Evolutionary conservation across 2,329 filamentous ascomycete genomes (phyloP).

Genomic region (Talaromyces sp.): DNA sequence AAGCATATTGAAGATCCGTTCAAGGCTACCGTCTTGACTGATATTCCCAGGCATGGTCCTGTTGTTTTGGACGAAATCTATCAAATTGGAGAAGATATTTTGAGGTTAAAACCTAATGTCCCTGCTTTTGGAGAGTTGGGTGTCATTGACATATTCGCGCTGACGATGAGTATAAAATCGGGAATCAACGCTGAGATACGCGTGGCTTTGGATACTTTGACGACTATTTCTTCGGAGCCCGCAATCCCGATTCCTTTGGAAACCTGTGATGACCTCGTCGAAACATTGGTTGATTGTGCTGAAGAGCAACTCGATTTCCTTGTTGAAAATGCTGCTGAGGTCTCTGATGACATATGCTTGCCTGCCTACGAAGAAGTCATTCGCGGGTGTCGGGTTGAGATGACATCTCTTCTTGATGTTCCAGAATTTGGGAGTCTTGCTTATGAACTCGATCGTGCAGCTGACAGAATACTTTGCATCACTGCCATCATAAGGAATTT

Average conservation of each 20-base stretch:
- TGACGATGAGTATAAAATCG: constrained; percentile 84
- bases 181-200: constrained; percentile 88
- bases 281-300: constrained; percentile 83
- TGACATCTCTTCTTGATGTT: constrained; percentile 66
- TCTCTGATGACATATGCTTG: constrained; percentile 80
- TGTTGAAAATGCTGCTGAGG: constrained; percentile 77
- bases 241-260: constrained; percentile 64
- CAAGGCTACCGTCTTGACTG: constrained; percentile 43
- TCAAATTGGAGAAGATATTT: constrained; percentile 63
- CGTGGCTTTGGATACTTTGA: constrained; percentile 78
- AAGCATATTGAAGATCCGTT: constrained; percentile 41
- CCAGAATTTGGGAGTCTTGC: constrained; percentile 69
- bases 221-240: constrained; percentile 62
- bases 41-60: constrained; percentile 63
- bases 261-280: constrained; percentile 81
- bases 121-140: constrained; percentile 75
- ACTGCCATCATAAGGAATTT: constrained; percentile 90
- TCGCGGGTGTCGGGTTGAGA: constrained; percentile 71
- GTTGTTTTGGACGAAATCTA: constrained; percentile 63
- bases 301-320: constrained; percentile 82
- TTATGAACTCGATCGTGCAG: constrained; percentile 80
- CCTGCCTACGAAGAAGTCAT: constrained; percentile 83
- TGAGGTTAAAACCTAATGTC: constrained; percentile 66
- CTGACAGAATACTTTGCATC: constrained; percentile 82
- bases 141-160: constrained; percentile 80